Percentiles rank a stretch among this genome's conserved stretches.
Conservation (phyloP, 176 grass and related monocot genomes). For the Paspalum notatum region DNA sequence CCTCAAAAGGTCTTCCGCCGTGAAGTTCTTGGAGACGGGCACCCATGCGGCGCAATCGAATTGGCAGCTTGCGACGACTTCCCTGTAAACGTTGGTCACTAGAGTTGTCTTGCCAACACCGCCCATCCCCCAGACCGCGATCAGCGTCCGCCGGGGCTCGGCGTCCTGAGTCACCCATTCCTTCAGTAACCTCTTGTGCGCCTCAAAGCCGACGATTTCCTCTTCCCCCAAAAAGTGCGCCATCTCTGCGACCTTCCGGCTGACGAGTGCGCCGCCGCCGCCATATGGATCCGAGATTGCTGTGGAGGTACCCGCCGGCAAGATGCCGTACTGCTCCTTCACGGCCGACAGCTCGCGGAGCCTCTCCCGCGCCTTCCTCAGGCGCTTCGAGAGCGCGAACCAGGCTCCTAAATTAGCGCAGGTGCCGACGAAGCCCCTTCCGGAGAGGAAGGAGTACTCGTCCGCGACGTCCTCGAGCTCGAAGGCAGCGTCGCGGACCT, state of each 20-base stretch:
- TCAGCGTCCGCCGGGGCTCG: background rate
- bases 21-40: slow-evolving; percentile 39
- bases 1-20: slow-evolving; percentile 26
- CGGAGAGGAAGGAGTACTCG: slow-evolving; percentile 43
- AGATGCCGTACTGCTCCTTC: slow-evolving; percentile 34
- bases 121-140: slow-evolving; percentile 42
- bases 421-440: background rate
- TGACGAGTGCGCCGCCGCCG: background rate
- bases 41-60: slow-evolving; percentile 56
- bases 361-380: slow-evolving; percentile 28
- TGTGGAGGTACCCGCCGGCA: background rate
- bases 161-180: slow-evolving; percentile 31
- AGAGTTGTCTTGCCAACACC: slow-evolving; percentile 58
- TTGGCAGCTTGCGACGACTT: background rate
- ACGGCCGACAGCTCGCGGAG: slow-evolving; percentile 33
- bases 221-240: slow-evolving; percentile 35
- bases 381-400: slow-evolving; percentile 17
- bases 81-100: slow-evolving; percentile 32
- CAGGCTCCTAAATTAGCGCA: slow-evolving; percentile 15
- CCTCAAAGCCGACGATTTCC: slow-evolving; percentile 1
- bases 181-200: slow-evolving; percentile 33
- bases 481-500: slow-evolving; percentile 26
- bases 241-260: slow-evolving; percentile 20
- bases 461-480: slow-evolving; percentile 39
- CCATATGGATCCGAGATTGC: background rate